Percentiles rank a stretch among this genome's conserved stretches.
Conservation (phyloP, 768 basidiomycete genomes). For the Auriscalpium orientale region DNA sequence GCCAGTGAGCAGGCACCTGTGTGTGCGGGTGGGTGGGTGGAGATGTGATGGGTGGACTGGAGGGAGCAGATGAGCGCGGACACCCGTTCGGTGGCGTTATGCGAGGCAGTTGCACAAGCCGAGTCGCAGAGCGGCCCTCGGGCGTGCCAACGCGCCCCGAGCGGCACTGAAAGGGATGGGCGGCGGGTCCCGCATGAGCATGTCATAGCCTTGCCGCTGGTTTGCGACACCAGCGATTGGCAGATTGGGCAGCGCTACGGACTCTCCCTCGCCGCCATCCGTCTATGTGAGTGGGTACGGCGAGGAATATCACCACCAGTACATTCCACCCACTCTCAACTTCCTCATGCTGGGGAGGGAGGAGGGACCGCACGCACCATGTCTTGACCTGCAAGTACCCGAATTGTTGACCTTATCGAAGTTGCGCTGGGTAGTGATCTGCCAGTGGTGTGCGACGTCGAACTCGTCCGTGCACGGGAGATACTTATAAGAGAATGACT, state of each 20-base stretch:
- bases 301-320: constrained; percentile 96
- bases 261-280: constrained; percentile 44
- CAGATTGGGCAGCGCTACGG: not conserved
- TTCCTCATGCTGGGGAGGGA: too few species aligned
- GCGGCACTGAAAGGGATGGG: constrained; percentile 15
- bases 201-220: constrained; percentile 85
- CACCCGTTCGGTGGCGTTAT: constrained; percentile 86
- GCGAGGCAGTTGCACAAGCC: constrained; percentile 86
- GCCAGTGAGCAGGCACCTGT: constrained; percentile 49
- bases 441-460: constrained; percentile 60
- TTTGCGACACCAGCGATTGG: constrained; percentile 46
- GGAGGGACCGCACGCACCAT: constrained; percentile 47
- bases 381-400: constrained; percentile 83
- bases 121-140: constrained; percentile 92
- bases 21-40: not conserved
- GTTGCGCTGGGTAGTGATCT: constrained; percentile 65
- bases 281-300: constrained; percentile 80
- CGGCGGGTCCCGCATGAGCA: constrained; percentile 87
- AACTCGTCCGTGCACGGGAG: constrained; percentile 69
- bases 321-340: too few species aligned
- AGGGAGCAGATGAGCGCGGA: constrained; percentile 80
- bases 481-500: too few species aligned
- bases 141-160: constrained; percentile 82
- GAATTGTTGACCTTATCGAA: constrained; percentile 83
- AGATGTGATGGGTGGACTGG: constrained; percentile 39